Percentiles rank a stretch among this genome's conserved stretches.
These are phyloP conservation scores for Penicillium sp. DNA, from an alignment of 2,329 filamentous ascomycete species.

Conservation along the genomic window DNA sequence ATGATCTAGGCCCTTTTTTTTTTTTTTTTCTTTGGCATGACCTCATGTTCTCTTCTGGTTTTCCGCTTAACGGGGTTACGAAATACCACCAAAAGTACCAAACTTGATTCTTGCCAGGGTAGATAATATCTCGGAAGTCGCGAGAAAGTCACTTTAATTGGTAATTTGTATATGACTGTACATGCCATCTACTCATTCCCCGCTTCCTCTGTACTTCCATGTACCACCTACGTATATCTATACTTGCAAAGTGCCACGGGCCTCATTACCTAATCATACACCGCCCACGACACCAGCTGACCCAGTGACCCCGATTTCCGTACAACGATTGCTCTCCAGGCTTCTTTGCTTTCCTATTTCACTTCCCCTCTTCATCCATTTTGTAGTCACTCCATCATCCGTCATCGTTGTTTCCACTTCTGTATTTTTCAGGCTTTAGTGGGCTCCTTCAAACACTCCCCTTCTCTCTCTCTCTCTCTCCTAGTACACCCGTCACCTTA, in stretches of 20 bases:
- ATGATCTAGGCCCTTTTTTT: slow-evolving; percentile 19
- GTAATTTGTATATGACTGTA: neutral
- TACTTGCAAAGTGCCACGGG: neutral
- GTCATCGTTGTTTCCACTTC: slow-evolving; percentile 3
- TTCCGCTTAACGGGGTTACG: slow-evolving; percentile 15
- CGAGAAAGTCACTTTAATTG: neutral
- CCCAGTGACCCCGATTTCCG: slow-evolving; percentile 4
- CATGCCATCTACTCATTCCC: neutral
- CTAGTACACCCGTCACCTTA: neutral
- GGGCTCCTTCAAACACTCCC: neutral
- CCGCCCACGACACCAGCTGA: slow-evolving; percentile 15
- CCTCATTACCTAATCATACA: slow-evolving; percentile 12
- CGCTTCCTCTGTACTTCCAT: neutral
- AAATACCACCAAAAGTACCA: slow-evolving; percentile 9
- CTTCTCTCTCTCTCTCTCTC: neutral
- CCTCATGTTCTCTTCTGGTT: slow-evolving; percentile 12
- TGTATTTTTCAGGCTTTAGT: neutral
- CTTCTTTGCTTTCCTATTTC: neutral
- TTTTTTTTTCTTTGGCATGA: slow-evolving; percentile 14
- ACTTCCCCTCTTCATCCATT: slow-evolving; percentile 14
- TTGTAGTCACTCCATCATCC: slow-evolving; percentile 9
- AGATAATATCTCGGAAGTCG: neutral
- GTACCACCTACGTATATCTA: neutral
- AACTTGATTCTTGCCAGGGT: neutral
- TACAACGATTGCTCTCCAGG: slow-evolving; percentile 11